Evolutionary conservation across 2,329 filamentous ascomycete genomes (phyloP), one percentile per base, ranked within the genome.

Genomic region (Pestalotiopsis sp.): DNA sequence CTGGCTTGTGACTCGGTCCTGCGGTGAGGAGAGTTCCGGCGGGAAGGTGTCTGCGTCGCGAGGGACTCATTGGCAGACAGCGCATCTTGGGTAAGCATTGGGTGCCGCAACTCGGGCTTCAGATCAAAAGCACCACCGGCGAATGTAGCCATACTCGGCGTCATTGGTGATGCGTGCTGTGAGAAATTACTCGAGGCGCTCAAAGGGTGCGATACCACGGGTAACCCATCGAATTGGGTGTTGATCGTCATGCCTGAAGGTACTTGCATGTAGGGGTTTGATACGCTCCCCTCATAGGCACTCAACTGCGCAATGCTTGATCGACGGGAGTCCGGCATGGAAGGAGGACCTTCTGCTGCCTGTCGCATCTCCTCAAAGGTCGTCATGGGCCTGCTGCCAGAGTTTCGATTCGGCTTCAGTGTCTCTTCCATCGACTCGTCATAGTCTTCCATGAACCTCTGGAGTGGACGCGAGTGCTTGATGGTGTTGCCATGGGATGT

Each of bases 401-500:
- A 82, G 66, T 77, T 80, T 41, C 83, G 82, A 14, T 78, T 75
- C 4, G 89, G 88, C 80, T 90, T 91, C 73, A 91, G 84, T 0
- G 89, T 91, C 78, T 90, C 88, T 75, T 91, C 88, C 86, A 90
- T 88, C 14, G 88, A 90, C 77, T 89, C 88, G 73, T 91, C 89
- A 71, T 90, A 90, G 60, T 83, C 84, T 31, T 90, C 88, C 2
- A 85, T 78, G 75, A 91, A 91, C 66, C 91, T 80, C 72, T 78
- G 81, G 2, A 82, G 81, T 3, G 79, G 78, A 17, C 78, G 72
- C 61, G 81, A 77, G 49, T 83, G 80, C 79, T 85, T 85, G 59
- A 78, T 74, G 57, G 81, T 73, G 64, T 82, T 80, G 70, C 85
- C 80, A 70, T 86, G 84, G 58, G 91, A 90, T 23, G 90, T 92